phyloP scores from a whole-genome alignment of 345 rosid genomes.

The Erodium maritimum region DNA sequence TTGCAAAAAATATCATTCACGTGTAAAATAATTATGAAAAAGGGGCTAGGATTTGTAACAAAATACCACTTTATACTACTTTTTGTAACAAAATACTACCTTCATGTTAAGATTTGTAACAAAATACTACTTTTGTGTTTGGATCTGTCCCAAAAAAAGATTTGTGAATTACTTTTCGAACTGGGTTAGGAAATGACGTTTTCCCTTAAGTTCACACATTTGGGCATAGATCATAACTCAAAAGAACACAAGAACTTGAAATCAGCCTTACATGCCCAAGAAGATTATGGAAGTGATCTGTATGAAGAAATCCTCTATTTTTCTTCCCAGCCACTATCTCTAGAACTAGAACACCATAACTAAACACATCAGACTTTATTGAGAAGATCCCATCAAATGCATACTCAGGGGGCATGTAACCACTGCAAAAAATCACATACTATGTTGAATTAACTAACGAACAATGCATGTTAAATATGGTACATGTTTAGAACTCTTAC shows the following conservation, averaged over 20 bases:
- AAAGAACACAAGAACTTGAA: not conserved
- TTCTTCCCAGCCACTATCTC: constrained; percentile 9
- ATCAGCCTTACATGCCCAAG: constrained; percentile 10
- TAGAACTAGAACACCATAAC: constrained; percentile 11
- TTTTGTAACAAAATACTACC: too few species aligned
- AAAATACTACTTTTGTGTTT: too few species aligned
- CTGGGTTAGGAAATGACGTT: too few species aligned
- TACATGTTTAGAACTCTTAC: constrained; percentile 4
- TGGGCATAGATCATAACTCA: not conserved
- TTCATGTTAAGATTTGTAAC: too few species aligned
- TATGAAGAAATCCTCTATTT: constrained; percentile 10
- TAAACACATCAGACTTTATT: constrained; percentile 10
- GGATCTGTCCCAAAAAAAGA: too few species aligned
- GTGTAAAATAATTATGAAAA: too few species aligned
- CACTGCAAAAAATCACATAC: not conserved
- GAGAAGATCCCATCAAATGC: constrained; percentile 13
- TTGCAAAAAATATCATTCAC: too few species aligned
- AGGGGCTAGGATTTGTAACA: too few species aligned
- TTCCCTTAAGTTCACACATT: too few species aligned
- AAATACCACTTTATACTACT: too few species aligned
- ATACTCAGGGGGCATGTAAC: constrained; percentile 15
- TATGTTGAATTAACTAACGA: not conserved
- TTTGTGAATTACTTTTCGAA: too few species aligned
- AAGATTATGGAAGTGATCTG: constrained; percentile 8
- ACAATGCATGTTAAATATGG: not conserved